These are phyloP conservation scores for Hondaea fermentalgiana DNA, from an alignment of 108 stramenopile genomes.

Conservation along the genomic window DNA sequence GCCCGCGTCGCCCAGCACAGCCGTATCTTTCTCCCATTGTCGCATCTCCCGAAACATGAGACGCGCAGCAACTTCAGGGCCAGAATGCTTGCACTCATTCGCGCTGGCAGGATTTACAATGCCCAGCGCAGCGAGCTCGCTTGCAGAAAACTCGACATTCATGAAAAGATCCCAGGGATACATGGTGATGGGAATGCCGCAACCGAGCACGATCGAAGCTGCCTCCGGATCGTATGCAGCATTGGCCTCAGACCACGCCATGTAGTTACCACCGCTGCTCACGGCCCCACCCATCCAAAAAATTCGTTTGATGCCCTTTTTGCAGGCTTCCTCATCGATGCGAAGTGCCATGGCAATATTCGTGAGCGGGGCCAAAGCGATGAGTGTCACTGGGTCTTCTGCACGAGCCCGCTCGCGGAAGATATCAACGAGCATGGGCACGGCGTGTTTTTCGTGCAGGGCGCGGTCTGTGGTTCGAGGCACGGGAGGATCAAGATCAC, in stretches of 20 bases:
- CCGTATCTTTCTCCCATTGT: conserved; percentile 1
- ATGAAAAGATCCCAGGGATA: neutral
- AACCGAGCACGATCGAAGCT: neutral
- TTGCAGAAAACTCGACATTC: neutral
- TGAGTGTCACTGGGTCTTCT: neutral
- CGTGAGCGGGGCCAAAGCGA: conserved; percentile 1
- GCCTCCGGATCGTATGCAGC: conserved; percentile 12
- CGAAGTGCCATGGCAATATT: neutral
- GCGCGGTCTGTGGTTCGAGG: neutral
- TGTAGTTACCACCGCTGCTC: neutral
- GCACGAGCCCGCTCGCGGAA: neutral
- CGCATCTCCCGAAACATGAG: neutral
- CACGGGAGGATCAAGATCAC: neutral
- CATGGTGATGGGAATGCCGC: conserved; percentile 6
- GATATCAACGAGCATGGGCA: neutral
- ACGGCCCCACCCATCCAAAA: conserved; percentile 11
- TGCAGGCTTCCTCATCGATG: neutral
- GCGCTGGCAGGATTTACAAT: neutral
- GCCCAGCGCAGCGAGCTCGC: neutral
- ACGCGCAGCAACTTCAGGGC: neutral
- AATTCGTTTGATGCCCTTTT: neutral
- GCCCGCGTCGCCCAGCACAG: conserved; percentile 6
- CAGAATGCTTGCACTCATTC: neutral
- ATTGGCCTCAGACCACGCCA: neutral
- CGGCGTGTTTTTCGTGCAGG: neutral